Evolutionary conservation across 805 yeast genomes (phyloP).

Genomic region (Saccharomycopsis sp.): DNA sequence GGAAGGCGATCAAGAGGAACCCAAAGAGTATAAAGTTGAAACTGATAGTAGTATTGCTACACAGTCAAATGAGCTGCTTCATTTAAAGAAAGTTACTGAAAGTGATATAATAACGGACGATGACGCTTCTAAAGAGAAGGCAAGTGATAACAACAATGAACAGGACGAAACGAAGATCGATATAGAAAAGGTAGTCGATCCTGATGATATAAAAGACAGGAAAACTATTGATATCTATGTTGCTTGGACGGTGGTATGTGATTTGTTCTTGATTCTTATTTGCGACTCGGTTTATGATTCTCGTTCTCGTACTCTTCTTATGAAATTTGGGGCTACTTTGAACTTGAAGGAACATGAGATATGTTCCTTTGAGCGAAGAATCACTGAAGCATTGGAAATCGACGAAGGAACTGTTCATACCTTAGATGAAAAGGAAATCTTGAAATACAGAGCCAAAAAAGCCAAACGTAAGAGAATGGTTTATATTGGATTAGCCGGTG

Average conservation of each 20-base stretch:
- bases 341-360: conserved; percentile 62
- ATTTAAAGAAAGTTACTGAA: neutral
- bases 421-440: conserved; percentile 65
- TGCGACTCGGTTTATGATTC: conserved; percentile 86
- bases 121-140: conserved; percentile 5
- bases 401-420: conserved; percentile 75
- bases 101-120: conserved; percentile 2
- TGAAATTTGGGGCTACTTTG: conserved; percentile 58
- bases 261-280: conserved; percentile 69
- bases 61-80: neutral
- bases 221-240: conserved; percentile 57
- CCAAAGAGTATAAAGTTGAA: conserved; percentile 7
- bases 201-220: conserved; percentile 31
- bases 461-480: conserved; percentile 63
- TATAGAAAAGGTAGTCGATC: conserved; percentile 24
- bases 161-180: neutral
- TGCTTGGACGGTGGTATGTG: conserved; percentile 92
- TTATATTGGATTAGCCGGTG: conserved; percentile 89
- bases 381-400: conserved; percentile 84
- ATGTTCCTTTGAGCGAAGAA: conserved; percentile 81
- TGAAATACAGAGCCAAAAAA: conserved; percentile 64
- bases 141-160: conserved; percentile 9
- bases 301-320: conserved; percentile 74
- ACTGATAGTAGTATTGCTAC: neutral
- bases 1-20: conserved; percentile 13